Evolutionary conservation across 2,329 filamentous ascomycete genomes (phyloP), one percentile per base, ranked within the genome.

Genomic region (Pseudogymnoascus sp.): DNA sequence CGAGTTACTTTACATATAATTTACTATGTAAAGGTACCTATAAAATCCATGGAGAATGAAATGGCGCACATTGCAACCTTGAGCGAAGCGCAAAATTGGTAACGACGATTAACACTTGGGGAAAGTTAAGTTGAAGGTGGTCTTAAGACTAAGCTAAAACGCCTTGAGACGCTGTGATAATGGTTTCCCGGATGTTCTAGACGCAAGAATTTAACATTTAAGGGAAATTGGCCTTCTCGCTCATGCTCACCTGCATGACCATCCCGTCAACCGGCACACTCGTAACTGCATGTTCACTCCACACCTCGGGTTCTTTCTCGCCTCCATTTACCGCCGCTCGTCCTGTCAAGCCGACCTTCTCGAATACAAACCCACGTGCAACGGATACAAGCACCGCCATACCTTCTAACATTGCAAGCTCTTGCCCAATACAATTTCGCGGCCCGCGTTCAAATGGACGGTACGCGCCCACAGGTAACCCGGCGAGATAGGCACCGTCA

Each of bases 371-470:
- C 12, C 77, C 75, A 40, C 81, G 68, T 4, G 80, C 65, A 1
- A 77, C 77, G 67, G 70, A 81, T 1, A 79, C 78, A 38, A 84
- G 69, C 5, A 81, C 76, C 50, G 80, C 72, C 63, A 77, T 78
- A 22, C 78, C 71, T 70, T 84, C 81, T 22, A 71, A 66, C 74
- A 81, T 78, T 0, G 80, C 82, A 22, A 84, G 71, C 66, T 79
- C 78, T 69, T 86, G 82, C 0, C 84, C 84, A 8, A 85, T 79
- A 67, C 84, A 87, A 61, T 80, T 81, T 11, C 84, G 72, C 2
- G 78, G 76, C 0, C 84, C 84, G 62, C 78, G 75, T 66, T 82
- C 81, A 69, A 87, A 87, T 0, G 81, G 76, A 7, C 82, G 77
- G 76, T 78, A 86, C 0, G 82, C 83, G 43, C 78, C 76, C 59